Conservation (phyloP, 2,329 filamentous ascomycete genomes). For the Pseudogymnoascus sp. region DNA sequence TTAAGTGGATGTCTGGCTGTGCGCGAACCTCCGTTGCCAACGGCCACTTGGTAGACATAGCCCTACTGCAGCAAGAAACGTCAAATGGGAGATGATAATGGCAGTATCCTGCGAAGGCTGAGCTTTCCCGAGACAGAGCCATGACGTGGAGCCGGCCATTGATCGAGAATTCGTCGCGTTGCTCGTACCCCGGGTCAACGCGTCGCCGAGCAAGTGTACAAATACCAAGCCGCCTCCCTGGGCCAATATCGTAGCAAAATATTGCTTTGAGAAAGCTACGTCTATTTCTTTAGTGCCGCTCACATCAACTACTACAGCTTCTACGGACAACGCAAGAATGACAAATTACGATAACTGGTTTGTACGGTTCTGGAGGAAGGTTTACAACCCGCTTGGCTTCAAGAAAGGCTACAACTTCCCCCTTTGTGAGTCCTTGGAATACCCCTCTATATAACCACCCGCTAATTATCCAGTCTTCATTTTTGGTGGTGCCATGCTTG, state of each 20-base stretch:
- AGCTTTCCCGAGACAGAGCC: not conserved
- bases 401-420: slow-evolving; percentile 50
- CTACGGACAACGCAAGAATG: not conserved
- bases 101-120: not conserved
- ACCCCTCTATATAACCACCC: not conserved
- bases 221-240: not conserved
- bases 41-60: not conserved
- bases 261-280: not conserved
- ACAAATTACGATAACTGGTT: not conserved
- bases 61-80: not conserved
- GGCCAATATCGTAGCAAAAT: not conserved
- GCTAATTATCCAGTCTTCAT: slow-evolving; percentile 15
- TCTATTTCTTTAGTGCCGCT: not conserved
- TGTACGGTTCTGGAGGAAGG: slow-evolving; percentile 36
- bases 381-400: slow-evolving; percentile 59
- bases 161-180: not conserved
- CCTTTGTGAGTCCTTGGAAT: slow-evolving; percentile 28
- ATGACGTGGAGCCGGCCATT: not conserved
- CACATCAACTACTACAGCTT: not conserved
- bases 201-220: not conserved
- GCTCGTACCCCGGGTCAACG: not conserved
- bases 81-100: not conserved
- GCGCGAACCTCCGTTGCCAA: not conserved
- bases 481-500: slow-evolving; percentile 21
- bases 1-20: not conserved